Percentiles rank a stretch among this genome's conserved stretches.
These are phyloP conservation scores for Falciphora oryzae DNA, from an alignment of 2,329 filamentous ascomycete genomes.

Conservation along the genomic window DNA sequence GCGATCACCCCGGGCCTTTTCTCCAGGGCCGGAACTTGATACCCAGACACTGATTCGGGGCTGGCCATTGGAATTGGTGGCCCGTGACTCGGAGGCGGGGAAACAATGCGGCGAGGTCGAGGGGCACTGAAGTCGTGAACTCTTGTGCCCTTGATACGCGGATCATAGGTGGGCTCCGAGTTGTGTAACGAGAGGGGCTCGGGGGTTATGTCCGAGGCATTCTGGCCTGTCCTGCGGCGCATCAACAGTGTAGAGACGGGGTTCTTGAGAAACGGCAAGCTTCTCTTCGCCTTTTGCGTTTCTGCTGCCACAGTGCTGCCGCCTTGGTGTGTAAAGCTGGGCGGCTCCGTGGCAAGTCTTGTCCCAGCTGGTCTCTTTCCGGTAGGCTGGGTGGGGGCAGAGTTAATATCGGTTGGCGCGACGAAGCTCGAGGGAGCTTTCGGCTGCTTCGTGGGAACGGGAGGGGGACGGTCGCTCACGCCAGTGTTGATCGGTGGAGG, in stretches of 20 bases:
- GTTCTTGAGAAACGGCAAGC: conserved; percentile 53
- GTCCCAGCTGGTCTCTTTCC: conserved; percentile 39
- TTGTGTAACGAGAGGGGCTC: conserved; percentile 32
- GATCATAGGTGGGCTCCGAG: conserved; percentile 50
- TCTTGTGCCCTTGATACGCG: conserved; percentile 53
- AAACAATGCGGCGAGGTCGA: conserved; percentile 37
- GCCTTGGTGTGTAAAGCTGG: conserved; percentile 18
- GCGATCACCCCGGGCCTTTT: neutral
- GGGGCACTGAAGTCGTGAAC: conserved; percentile 63
- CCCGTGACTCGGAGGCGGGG: conserved; percentile 16
- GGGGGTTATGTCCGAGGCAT: conserved; percentile 35
- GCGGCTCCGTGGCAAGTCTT: conserved; percentile 33
- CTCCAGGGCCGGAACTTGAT: too few species aligned
- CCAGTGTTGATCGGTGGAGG: conserved; percentile 31
- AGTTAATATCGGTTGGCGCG: conserved; percentile 43
- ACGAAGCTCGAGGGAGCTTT: conserved; percentile 38
- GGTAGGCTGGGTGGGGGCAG: conserved; percentile 16
- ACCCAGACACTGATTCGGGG: too few species aligned
- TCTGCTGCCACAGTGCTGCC: conserved; percentile 25
- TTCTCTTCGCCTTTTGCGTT: conserved; percentile 42
- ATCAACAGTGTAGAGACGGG: conserved; percentile 53
- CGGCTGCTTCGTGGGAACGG: conserved; percentile 23
- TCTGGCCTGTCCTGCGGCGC: conserved; percentile 50
- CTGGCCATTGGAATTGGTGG: neutral
- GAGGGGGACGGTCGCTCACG: conserved; percentile 24